phyloP scores from a whole-genome alignment of 1,284 basidiomycete genomes.

The Ustilago nuda region DNA sequence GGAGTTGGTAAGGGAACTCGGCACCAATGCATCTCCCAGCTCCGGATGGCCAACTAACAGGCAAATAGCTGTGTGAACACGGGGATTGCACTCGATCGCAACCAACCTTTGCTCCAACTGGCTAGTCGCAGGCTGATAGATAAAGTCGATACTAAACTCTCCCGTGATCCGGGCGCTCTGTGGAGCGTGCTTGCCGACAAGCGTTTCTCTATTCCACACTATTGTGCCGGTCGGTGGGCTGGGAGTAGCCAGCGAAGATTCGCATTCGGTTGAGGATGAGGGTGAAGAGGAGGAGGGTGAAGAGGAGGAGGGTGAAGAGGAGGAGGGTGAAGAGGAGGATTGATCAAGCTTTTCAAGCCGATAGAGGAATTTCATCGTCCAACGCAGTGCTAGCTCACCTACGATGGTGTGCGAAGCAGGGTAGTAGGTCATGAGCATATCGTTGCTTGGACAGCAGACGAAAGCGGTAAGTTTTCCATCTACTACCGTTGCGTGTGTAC shows the following conservation, averaged over 20 bases:
- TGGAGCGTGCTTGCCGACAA: slow-evolving; percentile 35
- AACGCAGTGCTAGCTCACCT: slow-evolving; percentile 67
- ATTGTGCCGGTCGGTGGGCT: slow-evolving; percentile 2
- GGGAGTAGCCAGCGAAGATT: neutral
- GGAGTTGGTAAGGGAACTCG: slow-evolving; percentile 10
- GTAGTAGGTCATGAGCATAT: slow-evolving; percentile 72
- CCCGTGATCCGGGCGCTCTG: slow-evolving; percentile 64
- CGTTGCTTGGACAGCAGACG: slow-evolving; percentile 71
- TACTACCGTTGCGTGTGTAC: slow-evolving; percentile 71
- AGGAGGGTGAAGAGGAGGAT: neutral
- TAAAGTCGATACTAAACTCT: slow-evolving; percentile 72
- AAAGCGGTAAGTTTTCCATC: slow-evolving; percentile 70
- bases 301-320: too few species aligned
- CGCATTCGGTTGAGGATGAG: neutral
- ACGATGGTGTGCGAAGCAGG: slow-evolving; percentile 65
- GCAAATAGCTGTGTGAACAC: slow-evolving; percentile 71
- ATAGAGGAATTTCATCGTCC: slow-evolving; percentile 69
- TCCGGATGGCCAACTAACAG: slow-evolving; percentile 62
- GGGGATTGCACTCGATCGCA: slow-evolving; percentile 71
- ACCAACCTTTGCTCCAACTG: slow-evolving; percentile 66
- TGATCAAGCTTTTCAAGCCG: slow-evolving; percentile 47
- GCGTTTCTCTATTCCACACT: slow-evolving; percentile 29
- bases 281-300: neutral
- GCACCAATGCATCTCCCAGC: slow-evolving; percentile 39
- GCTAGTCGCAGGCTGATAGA: slow-evolving; percentile 65